Evolutionary conservation across 2,329 filamentous ascomycete genomes (phyloP).

Genomic region (Emmonsia crescens): DNA sequence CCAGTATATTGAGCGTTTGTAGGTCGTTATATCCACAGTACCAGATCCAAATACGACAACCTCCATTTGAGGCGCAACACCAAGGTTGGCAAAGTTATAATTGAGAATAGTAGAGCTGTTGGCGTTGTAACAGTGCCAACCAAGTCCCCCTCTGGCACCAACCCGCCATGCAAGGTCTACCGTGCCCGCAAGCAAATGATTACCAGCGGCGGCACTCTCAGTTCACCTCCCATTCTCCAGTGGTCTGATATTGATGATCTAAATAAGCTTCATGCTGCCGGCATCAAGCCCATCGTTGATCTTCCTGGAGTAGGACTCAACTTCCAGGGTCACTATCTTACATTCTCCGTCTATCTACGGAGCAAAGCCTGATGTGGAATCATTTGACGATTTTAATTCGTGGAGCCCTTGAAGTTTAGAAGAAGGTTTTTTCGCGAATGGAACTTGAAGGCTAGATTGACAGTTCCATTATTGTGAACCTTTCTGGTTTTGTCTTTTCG

Average conservation of each 20-base stretch:
- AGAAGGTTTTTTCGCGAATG: constrained; percentile 67
- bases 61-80: constrained; percentile 64
- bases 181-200: constrained; percentile 63
- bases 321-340: constrained; percentile 67
- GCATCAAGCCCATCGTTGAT: constrained; percentile 58
- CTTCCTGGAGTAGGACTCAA: constrained; percentile 64
- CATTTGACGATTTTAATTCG: constrained; percentile 70
- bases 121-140: constrained; percentile 60
- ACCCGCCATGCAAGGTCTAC: constrained; percentile 47
- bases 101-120: constrained; percentile 61
- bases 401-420: constrained; percentile 61
- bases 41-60: constrained; percentile 58
- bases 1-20: background rate
- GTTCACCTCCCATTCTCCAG: constrained; percentile 64
- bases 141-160: constrained; percentile 52
- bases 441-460: constrained; percentile 51
- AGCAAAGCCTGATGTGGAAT: constrained; percentile 64
- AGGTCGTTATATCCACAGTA: constrained; percentile 67
- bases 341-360: constrained; percentile 60
- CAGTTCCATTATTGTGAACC: background rate
- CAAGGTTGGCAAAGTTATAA: constrained; percentile 65
- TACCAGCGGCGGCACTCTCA: constrained; percentile 60
- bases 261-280: constrained; percentile 56
- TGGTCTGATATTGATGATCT: constrained; percentile 64
- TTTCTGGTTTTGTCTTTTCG: background rate